A percentile compares a stretch with the other conserved stretches of the same genome.
phyloP scores from a whole-genome alignment of 2,329 filamentous ascomycete genomes.

The Didymella arachidicola region DNA sequence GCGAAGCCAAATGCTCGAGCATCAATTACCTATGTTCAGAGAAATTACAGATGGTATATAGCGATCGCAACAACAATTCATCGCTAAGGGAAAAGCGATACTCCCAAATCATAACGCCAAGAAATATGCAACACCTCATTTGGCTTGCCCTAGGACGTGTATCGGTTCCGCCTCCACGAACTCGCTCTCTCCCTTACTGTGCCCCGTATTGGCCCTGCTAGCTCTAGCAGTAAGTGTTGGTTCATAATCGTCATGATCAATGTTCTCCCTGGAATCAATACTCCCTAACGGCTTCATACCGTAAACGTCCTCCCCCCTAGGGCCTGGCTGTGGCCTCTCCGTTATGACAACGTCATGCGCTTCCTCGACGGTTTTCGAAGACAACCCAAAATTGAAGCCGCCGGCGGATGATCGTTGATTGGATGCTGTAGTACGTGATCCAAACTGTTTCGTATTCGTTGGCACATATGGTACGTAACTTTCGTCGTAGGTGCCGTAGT shows the following conservation, averaged over 20 bases:
- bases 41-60: conserved; percentile 5
- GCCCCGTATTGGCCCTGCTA: conserved; percentile 27
- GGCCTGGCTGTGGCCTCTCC: conserved; percentile 9
- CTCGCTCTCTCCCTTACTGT: conserved; percentile 23
- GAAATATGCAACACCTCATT: not conserved
- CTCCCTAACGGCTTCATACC: conserved; percentile 28
- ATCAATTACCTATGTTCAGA: too few species aligned
- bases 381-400: conserved; percentile 25
- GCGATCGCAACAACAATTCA: not conserved
- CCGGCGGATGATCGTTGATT: conserved; percentile 10
- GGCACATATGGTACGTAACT: conserved; percentile 16
- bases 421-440: conserved; percentile 14
- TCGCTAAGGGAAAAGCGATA: not conserved
- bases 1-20: too few species aligned
- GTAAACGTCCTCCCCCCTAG: conserved; percentile 23
- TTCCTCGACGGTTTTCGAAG: conserved; percentile 16
- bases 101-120: not conserved
- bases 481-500: conserved; percentile 26
- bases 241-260: conserved; percentile 13
- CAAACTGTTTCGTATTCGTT: conserved; percentile 15
- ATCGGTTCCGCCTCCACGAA: conserved; percentile 23
- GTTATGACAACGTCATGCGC: conserved; percentile 19
- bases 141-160: conserved; percentile 19
- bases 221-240: conserved; percentile 13
- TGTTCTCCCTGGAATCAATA: conserved; percentile 27